Evolutionary conservation across 2,329 filamentous ascomycete genomes (phyloP), one percentile per base, ranked within the genome.

Genomic region (Colletotrichum tropicale): DNA sequence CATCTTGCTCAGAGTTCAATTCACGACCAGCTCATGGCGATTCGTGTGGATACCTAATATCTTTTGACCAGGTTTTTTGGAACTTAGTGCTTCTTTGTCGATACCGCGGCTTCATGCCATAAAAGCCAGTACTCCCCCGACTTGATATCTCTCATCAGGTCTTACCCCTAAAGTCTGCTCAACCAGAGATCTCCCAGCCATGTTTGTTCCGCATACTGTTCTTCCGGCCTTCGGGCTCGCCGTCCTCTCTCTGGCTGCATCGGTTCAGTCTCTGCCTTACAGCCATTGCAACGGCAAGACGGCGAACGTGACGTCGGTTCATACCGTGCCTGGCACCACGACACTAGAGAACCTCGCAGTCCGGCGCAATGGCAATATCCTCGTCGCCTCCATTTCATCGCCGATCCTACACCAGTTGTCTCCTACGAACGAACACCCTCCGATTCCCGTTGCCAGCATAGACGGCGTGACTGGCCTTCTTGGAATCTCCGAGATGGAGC

Each of bases 331-430:
- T 4, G 58, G 24, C n/a, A 30, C 66, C 13, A 74, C 77, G 58
- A 78, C 74, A 65, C 55, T 80, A 30, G 80, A 80, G 58, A 80
- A 78, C 36, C 66, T 80, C 32, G 78, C 77, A 8, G 36, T 80
- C 15, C 77, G 76, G 0, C 56, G 64, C 4, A 81, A 79, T 28
- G 77, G 79, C 13, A 52, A 79, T 16, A 24, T 80, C 4, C 55
- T 80, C 2, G 48, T 77, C 24, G 78, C 71, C 8, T 77, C 78
- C 7, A 71, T 78, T 26, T 73, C 28, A n/a, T 60, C 61, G n/a
- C 77, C 26, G 76, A 78, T 64, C 36, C 61, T 36, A 48, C 79
- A 13, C 58, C 77, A 62, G 71, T 75, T 32, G 26, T 48, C 12
- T 30, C 21, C 60, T 30, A 66, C 26, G 24, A 73, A 16, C 3